Evolutionary conservation across 441 rosid genomes (phyloP).

Genomic region (Erodium trifolium): DNA sequence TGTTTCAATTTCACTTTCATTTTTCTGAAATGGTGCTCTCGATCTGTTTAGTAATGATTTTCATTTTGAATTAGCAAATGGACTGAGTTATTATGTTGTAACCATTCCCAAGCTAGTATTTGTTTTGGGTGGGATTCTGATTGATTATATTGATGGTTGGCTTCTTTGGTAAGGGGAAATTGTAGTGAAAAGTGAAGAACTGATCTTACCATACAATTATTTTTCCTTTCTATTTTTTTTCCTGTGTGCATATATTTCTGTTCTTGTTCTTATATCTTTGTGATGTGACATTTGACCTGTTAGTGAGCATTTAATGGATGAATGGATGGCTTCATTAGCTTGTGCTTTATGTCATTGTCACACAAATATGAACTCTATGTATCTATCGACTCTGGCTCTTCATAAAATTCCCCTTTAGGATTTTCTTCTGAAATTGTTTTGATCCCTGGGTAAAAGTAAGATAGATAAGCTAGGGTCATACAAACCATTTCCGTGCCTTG

Average conservation of each 20-base stretch:
- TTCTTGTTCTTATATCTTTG: constrained; percentile 15
- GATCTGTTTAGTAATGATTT: neutral
- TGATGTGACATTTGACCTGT: constrained; percentile 40
- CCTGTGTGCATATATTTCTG: neutral
- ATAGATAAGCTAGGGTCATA: neutral
- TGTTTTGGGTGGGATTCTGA: neutral
- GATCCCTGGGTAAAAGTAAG: too few species aligned
- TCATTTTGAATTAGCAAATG: neutral
- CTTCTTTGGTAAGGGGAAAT: neutral
- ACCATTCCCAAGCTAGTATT: too few species aligned
- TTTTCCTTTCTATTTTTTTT: neutral
- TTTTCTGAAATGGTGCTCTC: constrained; percentile 15
- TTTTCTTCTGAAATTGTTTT: neutral
- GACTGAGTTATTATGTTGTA: too few species aligned
- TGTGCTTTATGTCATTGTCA: constrained; percentile 33
- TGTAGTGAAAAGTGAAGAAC: neutral
- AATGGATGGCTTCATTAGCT: constrained; percentile 16
- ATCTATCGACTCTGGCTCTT: neutral
- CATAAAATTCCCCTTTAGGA: neutral
- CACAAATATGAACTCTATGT: constrained; percentile 17
- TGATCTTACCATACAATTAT: neutral
- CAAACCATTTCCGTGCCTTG: too few species aligned
- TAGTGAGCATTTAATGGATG: constrained; percentile 32
- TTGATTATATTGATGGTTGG: neutral
- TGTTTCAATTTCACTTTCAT: neutral